Percentiles rank a stretch among this genome's conserved stretches.
These are phyloP conservation scores for Phyllosticta citribraziliensis DNA, from an alignment of 2,329 filamentous ascomycete genomes.

Conservation along the genomic window DNA sequence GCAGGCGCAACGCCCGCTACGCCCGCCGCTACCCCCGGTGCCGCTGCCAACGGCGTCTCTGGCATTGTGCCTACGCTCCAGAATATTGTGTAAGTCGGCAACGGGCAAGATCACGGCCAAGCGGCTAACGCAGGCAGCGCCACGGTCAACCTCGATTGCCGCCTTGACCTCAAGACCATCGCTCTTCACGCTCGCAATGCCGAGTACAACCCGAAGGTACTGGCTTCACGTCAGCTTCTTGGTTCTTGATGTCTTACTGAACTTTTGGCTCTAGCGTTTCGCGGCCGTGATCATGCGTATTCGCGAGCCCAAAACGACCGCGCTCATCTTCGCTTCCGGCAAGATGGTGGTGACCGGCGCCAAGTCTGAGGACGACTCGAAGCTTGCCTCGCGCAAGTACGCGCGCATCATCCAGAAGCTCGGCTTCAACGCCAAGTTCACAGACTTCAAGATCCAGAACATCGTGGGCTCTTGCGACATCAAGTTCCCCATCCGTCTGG, in stretches of 20 bases:
- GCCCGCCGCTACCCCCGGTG: slow-evolving; percentile 83
- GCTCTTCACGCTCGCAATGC: slow-evolving; percentile 96
- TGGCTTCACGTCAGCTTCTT: slow-evolving; percentile 25
- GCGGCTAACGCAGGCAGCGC: slow-evolving; percentile 50
- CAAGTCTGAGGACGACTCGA: slow-evolving; percentile 95
- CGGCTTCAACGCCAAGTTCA: slow-evolving; percentile 98
- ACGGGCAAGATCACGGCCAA: slow-evolving; percentile 1
- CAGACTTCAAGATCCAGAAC: slow-evolving; percentile 99
- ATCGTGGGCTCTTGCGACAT: slow-evolving; percentile 98
- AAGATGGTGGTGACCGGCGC: slow-evolving; percentile 99
- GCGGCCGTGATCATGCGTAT: slow-evolving; percentile 99
- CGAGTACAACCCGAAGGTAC: slow-evolving; percentile 97
- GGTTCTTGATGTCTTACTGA: slow-evolving; percentile 28
- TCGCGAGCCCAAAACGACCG: slow-evolving; percentile 96
- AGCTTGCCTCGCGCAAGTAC: slow-evolving; percentile 94
- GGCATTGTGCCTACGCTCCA: slow-evolving; percentile 89
- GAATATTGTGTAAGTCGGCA: slow-evolving; percentile 53
- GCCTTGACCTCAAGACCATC: slow-evolving; percentile 95
- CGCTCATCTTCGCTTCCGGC: slow-evolving; percentile 92
- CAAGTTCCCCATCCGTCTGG: slow-evolving; percentile 96
- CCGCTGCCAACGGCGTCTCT: slow-evolving; percentile 63
- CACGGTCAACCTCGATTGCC: slow-evolving; percentile 95
- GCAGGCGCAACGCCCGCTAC: slow-evolving; percentile 74
- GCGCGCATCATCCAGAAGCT: slow-evolving; percentile 99
- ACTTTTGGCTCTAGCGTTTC: slow-evolving; percentile 61